Percentiles rank a stretch among this genome's conserved stretches.
These are phyloP conservation scores for Phoenix roebelenii DNA, from an alignment of 176 grass and related monocot genomes.

Conservation along the genomic window DNA sequence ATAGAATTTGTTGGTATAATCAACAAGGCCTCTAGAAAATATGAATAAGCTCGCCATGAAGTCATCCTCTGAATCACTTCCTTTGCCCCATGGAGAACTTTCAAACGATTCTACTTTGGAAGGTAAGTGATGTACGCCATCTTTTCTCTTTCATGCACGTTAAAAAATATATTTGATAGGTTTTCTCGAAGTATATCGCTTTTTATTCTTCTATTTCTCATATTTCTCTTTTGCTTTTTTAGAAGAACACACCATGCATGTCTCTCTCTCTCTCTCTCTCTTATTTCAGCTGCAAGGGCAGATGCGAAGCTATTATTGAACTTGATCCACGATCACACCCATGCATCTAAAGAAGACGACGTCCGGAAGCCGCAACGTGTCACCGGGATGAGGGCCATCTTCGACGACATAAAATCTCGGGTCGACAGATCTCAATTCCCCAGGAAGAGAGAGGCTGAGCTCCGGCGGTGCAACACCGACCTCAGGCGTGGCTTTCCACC, in stretches of 20 bases:
- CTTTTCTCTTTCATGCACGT: neutral
- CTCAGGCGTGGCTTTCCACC: constrained; percentile 1
- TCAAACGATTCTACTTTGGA: neutral
- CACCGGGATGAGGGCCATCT: constrained; percentile 3
- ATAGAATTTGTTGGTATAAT: too few species aligned
- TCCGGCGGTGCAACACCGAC: constrained; percentile 25
- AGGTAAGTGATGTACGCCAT: neutral
- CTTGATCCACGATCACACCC: neutral
- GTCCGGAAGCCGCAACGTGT: neutral
- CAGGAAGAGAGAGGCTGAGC: neutral
- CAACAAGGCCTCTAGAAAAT: too few species aligned
- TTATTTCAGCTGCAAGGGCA: neutral
- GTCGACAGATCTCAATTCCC: neutral
- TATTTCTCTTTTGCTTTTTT: neutral
- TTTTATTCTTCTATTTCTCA: neutral
- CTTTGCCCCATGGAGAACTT: neutral
- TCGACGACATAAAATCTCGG: constrained; percentile 7
- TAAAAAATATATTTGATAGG: too few species aligned
- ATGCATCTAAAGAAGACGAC: neutral
- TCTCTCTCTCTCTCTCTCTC: too few species aligned
- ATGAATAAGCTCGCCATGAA: neutral
- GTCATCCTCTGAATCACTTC: neutral
- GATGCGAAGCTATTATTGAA: neutral
- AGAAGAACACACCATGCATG: neutral
- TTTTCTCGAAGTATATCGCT: too few species aligned